Conservation (phyloP, 2,329 filamentous ascomycete genomes). For the Nothophaeocryptopus gaeumannii region DNA sequence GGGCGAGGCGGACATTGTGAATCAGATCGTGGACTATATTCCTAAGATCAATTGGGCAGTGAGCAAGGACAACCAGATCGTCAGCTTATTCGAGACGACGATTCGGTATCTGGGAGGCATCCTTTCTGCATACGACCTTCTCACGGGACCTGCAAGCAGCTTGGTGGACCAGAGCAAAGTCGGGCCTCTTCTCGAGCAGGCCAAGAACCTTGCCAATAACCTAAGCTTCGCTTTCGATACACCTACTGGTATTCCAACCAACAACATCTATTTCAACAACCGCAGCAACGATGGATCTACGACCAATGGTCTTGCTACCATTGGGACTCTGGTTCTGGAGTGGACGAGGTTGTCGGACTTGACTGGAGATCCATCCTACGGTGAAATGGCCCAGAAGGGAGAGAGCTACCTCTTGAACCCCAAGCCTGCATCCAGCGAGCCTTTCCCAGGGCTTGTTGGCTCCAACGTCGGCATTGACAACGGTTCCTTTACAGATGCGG, state of each 20-base stretch:
- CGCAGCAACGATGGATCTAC: conserved; percentile 46
- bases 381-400: conserved; percentile 61
- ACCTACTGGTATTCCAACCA: conserved; percentile 69
- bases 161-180: conserved; percentile 44
- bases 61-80: conserved; percentile 61
- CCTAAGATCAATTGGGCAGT: conserved; percentile 70
- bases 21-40: conserved; percentile 68
- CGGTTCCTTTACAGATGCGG: conserved; percentile 64
- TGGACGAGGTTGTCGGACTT: conserved; percentile 79
- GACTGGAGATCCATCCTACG: conserved; percentile 66
- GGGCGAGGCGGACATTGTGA: conserved; percentile 64
- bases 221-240: conserved; percentile 78
- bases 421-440: conserved; percentile 60
- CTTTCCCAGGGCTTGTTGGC: conserved; percentile 75
- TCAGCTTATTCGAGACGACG: conserved; percentile 86
- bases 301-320: conserved; percentile 70
- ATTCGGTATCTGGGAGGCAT: conserved; percentile 84
- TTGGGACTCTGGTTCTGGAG: conserved; percentile 76
- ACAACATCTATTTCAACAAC: conserved; percentile 60
- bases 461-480: conserved; percentile 62
- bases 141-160: conserved; percentile 60
- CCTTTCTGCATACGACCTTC: conserved; percentile 70
- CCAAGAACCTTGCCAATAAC: conserved; percentile 65
- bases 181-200: conserved; percentile 63
- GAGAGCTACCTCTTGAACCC: conserved; percentile 66